These are phyloP conservation scores for Microbotryomycetes sp. DNA, from an alignment of 1,284 basidiomycete genomes.

Conservation along the genomic window DNA sequence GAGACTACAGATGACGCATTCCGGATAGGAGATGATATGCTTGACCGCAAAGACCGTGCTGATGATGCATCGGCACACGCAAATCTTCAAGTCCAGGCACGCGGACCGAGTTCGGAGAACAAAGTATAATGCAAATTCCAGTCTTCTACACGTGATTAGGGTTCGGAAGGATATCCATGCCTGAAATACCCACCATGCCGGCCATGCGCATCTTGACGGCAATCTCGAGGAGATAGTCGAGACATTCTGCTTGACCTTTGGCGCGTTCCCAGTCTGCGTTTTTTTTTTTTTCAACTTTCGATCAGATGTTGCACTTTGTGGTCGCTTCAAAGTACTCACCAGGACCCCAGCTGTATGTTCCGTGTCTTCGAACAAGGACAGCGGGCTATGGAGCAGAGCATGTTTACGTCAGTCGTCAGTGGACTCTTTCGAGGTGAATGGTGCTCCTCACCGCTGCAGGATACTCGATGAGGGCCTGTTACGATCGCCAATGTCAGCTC, in stretches of 20 bases:
- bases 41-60: too few species aligned
- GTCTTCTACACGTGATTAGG: too few species aligned
- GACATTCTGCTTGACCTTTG: conserved; percentile 66
- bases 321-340: conserved; percentile 6
- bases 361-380: conserved; percentile 70
- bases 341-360: conserved; percentile 39
- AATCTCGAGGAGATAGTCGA: conserved; percentile 79
- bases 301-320: not conserved
- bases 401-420: not conserved
- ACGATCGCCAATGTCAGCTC: too few species aligned
- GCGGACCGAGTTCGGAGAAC: too few species aligned
- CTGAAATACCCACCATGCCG: conserved; percentile 18
- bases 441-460: conserved; percentile 52
- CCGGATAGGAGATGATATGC: too few species aligned
- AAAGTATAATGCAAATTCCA: too few species aligned
- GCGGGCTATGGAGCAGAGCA: conserved; percentile 45
- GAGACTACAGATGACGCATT: too few species aligned
- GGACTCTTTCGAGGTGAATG: not conserved
- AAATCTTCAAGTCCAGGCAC: too few species aligned
- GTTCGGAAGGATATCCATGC: not conserved
- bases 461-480: conserved; percentile 61
- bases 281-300: too few species aligned
- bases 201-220: conserved; percentile 60
- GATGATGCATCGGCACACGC: too few species aligned
- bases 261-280: conserved; percentile 73